Evolutionary conservation across 306 rosid species (phyloP).

Genomic region (Luffa aegyptiaca): DNA sequence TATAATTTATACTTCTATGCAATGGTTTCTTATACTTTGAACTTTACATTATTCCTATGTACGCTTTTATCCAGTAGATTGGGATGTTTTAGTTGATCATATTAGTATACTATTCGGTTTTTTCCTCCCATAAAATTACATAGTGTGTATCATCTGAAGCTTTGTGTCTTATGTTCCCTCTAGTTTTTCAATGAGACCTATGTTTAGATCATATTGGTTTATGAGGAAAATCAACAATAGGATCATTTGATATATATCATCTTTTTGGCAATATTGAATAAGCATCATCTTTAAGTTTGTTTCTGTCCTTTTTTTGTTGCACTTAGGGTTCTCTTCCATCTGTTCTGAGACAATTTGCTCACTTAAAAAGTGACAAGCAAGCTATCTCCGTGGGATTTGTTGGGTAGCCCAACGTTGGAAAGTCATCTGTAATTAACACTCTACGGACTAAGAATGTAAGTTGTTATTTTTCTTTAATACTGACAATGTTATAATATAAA

Average conservation of each 20-base stretch:
- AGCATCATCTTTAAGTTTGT: background rate
- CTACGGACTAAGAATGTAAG: conserved; percentile 76
- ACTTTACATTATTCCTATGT: background rate
- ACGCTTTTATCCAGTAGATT: background rate
- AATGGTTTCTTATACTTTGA: background rate
- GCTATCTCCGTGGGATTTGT: conserved; percentile 94
- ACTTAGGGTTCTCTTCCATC: conserved; percentile 84
- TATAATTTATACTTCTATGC: background rate
- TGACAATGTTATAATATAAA: conserved; percentile 5
- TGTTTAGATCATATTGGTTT: background rate
- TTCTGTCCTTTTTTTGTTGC: conserved; percentile 7
- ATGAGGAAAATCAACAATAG: background rate
- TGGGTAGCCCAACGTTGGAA: conserved; percentile 97
- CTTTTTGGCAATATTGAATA: background rate
- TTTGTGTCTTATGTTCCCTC: background rate
- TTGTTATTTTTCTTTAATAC: conserved; percentile 13
- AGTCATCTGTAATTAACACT: conserved; percentile 89
- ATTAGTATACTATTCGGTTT: background rate
- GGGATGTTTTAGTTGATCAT: background rate
- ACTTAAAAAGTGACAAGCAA: conserved; percentile 87
- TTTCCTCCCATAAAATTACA: background rate
- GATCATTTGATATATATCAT: background rate
- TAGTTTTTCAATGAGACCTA: background rate
- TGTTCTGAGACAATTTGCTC: conserved; percentile 81
- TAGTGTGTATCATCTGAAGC: background rate